Base-by-base conservation (phyloP, 371 early-diverging fungal genomes). In the Entomophthora muscae region DNA sequence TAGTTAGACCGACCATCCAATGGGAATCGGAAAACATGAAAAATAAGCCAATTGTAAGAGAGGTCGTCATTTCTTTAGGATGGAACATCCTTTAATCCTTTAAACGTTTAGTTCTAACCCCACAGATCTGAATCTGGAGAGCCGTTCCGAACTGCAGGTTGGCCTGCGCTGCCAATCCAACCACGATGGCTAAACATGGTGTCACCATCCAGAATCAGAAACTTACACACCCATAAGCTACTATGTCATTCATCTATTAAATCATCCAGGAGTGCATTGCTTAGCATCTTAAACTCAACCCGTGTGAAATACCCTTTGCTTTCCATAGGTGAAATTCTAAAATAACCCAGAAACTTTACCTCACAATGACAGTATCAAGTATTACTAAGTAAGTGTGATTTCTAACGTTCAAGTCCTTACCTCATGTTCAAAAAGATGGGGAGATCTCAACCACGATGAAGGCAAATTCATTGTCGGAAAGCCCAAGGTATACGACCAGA, bases 401-500 rank as follows among this genome's bases (percentile, higher is more conserved):
- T 42, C 5, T 42, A 10, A 42, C 17, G 42, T 10, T 42, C 42
- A 42, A 5, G 42, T 42, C 17, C 42, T 42, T 42, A 42, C 42
- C 10, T 5, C 42, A 17, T 42, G 17, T 17, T 17, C 17, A 5
- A 17, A 42, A 42, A 42, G 42, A 17, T 42, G 42, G 42, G 42
- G 42, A 10, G 42, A 42, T 42, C 17, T 26, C 21, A 61, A 32
- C 61, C 33, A 61, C 42, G 62, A 33, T 5, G 53, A 62, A 3
- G 53, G 52, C 1, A n/a, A 33, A 52, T 62, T 62, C 26, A 53
- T 53, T 3, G 53, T 23, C 17, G 62, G 53, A 5, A 64, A 66
- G 28, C 78, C 80, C 24, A 71, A 65, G 23, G 66, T 76, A 29
- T 78, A 81, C 67, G 76, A 75, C 58, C 81, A 78, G 65, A 73